A percentile compares a stretch with the other conserved stretches of the same genome.
phyloP scores from a whole-genome alignment of 345 rosid genomes.

The Kernera saxatilis region DNA sequence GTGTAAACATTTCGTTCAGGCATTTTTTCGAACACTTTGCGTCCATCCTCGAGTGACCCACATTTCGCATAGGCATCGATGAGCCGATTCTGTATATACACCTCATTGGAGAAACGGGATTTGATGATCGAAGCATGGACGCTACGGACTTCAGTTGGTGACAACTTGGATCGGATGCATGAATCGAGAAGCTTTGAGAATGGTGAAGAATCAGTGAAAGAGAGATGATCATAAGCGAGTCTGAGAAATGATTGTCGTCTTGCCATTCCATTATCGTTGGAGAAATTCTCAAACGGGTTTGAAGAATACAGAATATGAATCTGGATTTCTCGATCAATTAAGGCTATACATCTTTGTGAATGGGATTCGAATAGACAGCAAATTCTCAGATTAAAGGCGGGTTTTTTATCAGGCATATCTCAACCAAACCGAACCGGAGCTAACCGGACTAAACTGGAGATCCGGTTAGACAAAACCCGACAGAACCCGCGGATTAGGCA shows the following conservation, averaged over 20 bases:
- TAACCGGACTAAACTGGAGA: too few species aligned
- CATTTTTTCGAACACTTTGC: conserved; percentile 71
- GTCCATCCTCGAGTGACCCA: conserved; percentile 44
- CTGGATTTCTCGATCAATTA: neutral
- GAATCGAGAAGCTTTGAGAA: conserved; percentile 64
- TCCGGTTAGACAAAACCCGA: too few species aligned
- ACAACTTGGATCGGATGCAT: conserved; percentile 39
- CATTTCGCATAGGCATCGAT: conserved; percentile 61
- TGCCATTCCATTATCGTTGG: conserved; percentile 52
- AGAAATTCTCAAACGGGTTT: neutral
- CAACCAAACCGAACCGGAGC: neutral
- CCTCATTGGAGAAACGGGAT: conserved; percentile 39
- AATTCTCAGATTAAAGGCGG: neutral
- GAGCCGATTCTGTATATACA: conserved; percentile 65
- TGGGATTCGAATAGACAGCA: neutral
- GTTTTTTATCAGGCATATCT: too few species aligned
- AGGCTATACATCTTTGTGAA: neutral
- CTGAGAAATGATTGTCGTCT: conserved; percentile 41
- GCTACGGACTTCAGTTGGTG: conserved; percentile 35
- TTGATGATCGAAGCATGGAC: conserved; percentile 61
- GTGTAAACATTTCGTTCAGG: conserved; percentile 49
- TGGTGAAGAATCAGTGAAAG: conserved; percentile 45
- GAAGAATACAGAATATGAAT: neutral
- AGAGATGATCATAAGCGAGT: conserved; percentile 33
- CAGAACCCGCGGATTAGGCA: too few species aligned